Evolutionary conservation across 1,284 basidiomycete genomes (phyloP).

Genomic region (Moesziomyces sp.): DNA sequence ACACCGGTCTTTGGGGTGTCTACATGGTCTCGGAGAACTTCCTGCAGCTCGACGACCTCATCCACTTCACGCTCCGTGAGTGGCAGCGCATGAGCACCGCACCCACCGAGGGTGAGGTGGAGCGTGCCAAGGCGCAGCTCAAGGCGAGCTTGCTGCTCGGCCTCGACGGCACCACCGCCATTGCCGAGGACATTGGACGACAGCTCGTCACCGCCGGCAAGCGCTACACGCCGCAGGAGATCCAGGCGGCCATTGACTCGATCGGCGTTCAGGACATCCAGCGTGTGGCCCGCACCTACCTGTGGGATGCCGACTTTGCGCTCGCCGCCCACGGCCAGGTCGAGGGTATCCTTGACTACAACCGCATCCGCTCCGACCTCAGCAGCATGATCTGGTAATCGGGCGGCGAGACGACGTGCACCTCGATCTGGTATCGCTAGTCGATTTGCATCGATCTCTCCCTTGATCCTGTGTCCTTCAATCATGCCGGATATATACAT

Average conservation of each 20-base stretch:
- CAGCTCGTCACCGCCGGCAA: conserved; percentile 92
- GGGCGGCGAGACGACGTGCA: not conserved
- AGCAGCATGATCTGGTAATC: conserved; percentile 66
- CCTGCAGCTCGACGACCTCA: conserved; percentile 87
- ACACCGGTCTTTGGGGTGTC: conserved; percentile 99
- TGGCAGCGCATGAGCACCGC: conserved; percentile 95
- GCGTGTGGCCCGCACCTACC: conserved; percentile 92
- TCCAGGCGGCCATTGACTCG: conserved; percentile 90
- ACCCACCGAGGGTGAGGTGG: conserved; percentile 86
- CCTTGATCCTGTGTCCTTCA: not conserved
- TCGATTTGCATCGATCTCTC: not conserved
- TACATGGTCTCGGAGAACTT: conserved; percentile 90
- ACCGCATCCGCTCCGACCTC: conserved; percentile 68
- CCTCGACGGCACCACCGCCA: conserved; percentile 92
- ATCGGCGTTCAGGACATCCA: conserved; percentile 91
- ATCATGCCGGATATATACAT: not conserved
- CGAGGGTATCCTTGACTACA: conserved; percentile 79
- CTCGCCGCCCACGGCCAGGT: conserved; percentile 48
- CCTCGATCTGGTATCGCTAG: not conserved
- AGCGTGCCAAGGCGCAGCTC: conserved; percentile 96
- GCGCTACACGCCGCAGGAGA: conserved; percentile 85
- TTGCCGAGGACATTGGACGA: conserved; percentile 97
- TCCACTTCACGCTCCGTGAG: conserved; percentile 94
- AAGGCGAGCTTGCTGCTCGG: conserved; percentile 91
- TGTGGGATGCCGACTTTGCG: conserved; percentile 87